phyloP scores from a whole-genome alignment of 176 grass and related monocot genomes.

The Neostapfia colusana region DNA sequence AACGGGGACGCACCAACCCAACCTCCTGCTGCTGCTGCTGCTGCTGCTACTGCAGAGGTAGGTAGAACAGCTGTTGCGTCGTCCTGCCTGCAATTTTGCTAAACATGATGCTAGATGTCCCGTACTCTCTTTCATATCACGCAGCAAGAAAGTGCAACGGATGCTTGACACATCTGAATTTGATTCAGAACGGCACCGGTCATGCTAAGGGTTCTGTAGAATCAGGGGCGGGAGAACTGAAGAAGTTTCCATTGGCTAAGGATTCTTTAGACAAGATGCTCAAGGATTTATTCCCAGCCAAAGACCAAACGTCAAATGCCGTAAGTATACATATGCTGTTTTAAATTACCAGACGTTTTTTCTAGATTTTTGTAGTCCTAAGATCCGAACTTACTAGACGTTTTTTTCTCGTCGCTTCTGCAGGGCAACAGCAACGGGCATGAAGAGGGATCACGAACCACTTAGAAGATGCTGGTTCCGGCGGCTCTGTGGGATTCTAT shows the following conservation, averaged over 20 bases:
- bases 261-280: slow-evolving; percentile 61
- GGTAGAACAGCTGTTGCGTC: background rate
- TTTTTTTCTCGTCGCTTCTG: background rate
- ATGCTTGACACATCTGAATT: background rate
- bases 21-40: slow-evolving; percentile 24
- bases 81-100: background rate
- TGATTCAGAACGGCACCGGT: slow-evolving; percentile 37
- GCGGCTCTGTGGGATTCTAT: too few species aligned
- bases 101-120: slow-evolving; percentile 1
- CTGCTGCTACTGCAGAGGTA: slow-evolving; percentile 39
- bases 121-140: background rate
- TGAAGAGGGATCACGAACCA: slow-evolving; percentile 17
- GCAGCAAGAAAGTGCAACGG: background rate
- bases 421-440: slow-evolving; percentile 33
- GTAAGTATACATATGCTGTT: slow-evolving; percentile 30
- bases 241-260: slow-evolving; percentile 49
- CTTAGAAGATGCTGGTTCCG: too few species aligned
- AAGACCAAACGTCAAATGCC: slow-evolving; percentile 17
- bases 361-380: background rate
- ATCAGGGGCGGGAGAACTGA: slow-evolving; percentile 41
- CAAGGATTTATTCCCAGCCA: slow-evolving; percentile 49
- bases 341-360: background rate
- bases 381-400: background rate
- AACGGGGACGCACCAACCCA: slow-evolving; percentile 43
- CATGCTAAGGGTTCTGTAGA: slow-evolving; percentile 8